These are phyloP conservation scores for Bocquillonia castaneifolia DNA, from an alignment of 441 rosid genomes.

Conservation along the genomic window DNA sequence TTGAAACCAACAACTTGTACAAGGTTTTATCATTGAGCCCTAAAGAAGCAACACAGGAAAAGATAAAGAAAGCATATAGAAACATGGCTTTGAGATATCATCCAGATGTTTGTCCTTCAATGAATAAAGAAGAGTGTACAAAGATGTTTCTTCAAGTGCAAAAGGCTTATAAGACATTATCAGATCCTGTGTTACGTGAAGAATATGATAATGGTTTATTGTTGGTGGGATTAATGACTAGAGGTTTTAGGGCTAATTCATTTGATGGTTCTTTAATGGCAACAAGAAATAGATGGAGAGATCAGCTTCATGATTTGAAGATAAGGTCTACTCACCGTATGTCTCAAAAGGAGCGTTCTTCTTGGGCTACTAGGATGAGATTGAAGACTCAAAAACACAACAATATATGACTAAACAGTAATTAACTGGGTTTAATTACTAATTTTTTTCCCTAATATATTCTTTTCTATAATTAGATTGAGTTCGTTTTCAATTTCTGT, in stretches of 20 bases:
- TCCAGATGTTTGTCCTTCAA: slow-evolving; percentile 46
- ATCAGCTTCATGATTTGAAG: slow-evolving; percentile 7
- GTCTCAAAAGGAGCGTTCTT: not conserved
- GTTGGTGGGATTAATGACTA: not conserved
- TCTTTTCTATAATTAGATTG: too few species aligned
- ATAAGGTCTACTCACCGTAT: not conserved
- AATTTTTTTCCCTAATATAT: too few species aligned
- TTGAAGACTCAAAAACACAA: not conserved
- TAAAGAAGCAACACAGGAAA: not conserved
- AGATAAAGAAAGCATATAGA: slow-evolving; percentile 48
- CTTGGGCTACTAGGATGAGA: slow-evolving; percentile 7
- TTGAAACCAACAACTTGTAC: not conserved
- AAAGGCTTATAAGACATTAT: slow-evolving; percentile 44
- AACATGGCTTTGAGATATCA: slow-evolving; percentile 42
- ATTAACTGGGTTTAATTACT: not conserved
- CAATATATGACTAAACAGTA: not conserved
- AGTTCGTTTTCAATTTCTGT: too few species aligned
- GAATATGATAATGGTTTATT: slow-evolving; percentile 26
- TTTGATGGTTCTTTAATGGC: not conserved
- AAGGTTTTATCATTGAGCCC: not conserved
- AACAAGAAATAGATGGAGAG: slow-evolving; percentile 1
- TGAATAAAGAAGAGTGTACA: slow-evolving; percentile 34
- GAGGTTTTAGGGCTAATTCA: not conserved
- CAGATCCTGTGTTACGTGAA: slow-evolving; percentile 36
- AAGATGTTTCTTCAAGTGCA: slow-evolving; percentile 39